These are phyloP conservation scores for Jamesozyma spencerorum DNA, from an alignment of 805 yeast species.

Conservation along the genomic window DNA sequence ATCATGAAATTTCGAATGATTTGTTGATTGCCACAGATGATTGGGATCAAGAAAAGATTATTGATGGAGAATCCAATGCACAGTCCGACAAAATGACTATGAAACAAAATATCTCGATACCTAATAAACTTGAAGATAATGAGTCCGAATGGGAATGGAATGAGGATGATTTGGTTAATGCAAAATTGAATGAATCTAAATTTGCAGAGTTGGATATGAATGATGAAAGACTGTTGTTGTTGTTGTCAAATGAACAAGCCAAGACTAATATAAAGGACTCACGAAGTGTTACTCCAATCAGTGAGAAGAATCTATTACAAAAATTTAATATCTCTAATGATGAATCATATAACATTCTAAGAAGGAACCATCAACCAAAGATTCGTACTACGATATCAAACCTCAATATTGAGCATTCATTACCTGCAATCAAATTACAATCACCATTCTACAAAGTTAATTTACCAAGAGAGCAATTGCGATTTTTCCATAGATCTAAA, in stretches of 20 bases:
- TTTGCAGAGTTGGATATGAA: conserved; percentile 59
- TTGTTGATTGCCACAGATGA: conserved; percentile 61
- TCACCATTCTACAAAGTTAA: conserved; percentile 84
- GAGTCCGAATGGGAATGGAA: conserved; percentile 31
- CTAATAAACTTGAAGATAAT: conserved; percentile 19
- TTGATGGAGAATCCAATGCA: conserved; percentile 35
- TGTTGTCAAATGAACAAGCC: conserved; percentile 23
- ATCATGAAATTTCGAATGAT: conserved; percentile 38
- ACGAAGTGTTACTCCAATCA: conserved; percentile 33
- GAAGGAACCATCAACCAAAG: conserved; percentile 81
- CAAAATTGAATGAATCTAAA: conserved; percentile 34
- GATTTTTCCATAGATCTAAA: conserved; percentile 73
- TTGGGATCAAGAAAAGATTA: conserved; percentile 63
- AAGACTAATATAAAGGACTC: neutral
- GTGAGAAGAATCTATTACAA: conserved; percentile 43
- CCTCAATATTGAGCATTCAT: conserved; percentile 80
- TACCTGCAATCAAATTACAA: conserved; percentile 79
- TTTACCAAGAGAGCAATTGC: conserved; percentile 52
- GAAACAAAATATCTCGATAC: neutral
- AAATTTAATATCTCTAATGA: conserved; percentile 86
- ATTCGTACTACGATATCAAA: conserved; percentile 90
- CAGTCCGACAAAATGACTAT: too few relatives aligned
- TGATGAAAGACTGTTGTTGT: conserved; percentile 69
- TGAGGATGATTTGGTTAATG: conserved; percentile 66
- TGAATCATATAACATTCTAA: conserved; percentile 69